Conservation (phyloP, 1,139 yeast genomes). For the Yamadazyma spencermartinsiae region DNA sequence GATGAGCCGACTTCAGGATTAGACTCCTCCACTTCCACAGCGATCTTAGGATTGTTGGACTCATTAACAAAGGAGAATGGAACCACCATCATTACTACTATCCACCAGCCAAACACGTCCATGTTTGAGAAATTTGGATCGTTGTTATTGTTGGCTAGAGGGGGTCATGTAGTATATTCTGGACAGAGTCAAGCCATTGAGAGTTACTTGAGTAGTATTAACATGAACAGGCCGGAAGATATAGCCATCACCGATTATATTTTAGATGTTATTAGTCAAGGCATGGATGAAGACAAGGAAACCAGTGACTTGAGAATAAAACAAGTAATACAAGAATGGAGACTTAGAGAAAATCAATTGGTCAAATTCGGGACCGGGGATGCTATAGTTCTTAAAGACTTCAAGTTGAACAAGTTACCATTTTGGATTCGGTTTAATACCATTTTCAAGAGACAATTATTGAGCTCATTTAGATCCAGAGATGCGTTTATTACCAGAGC, state of each 20-base stretch:
- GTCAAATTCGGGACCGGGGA: slow-evolving; percentile 7
- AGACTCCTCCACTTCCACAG: slow-evolving; percentile 73
- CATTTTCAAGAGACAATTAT: slow-evolving; percentile 33
- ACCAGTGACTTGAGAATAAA: slow-evolving; percentile 32
- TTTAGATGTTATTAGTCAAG: slow-evolving; percentile 65
- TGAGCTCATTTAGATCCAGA: slow-evolving; percentile 57
- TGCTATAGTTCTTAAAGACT: slow-evolving; percentile 21
- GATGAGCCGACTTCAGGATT: slow-evolving; percentile 93
- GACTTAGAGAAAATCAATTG: slow-evolving; percentile 5
- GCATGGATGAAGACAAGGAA: slow-evolving; percentile 31
- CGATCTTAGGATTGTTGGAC: slow-evolving; percentile 63
- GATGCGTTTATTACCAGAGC: slow-evolving; percentile 66
- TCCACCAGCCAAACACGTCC: slow-evolving; percentile 81
- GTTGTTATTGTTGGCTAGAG: slow-evolving; percentile 65
- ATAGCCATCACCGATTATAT: slow-evolving; percentile 74
- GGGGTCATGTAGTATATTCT: slow-evolving; percentile 70
- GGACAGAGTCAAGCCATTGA: slow-evolving; percentile 45
- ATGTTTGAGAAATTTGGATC: slow-evolving; percentile 65
- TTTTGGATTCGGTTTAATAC: slow-evolving; percentile 27
- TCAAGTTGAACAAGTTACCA: slow-evolving; percentile 24
- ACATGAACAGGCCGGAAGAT: slow-evolving; percentile 55
- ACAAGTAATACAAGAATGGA: slow-evolving; percentile 42
- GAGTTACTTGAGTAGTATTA: slow-evolving; percentile 44
- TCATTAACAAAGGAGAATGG: slow-evolving; percentile 56
- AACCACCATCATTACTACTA: slow-evolving; percentile 73